Percentiles rank a stretch among this genome's conserved stretches.
phyloP scores from a whole-genome alignment of 306 rosid genomes.

The Alnus rubra region DNA sequence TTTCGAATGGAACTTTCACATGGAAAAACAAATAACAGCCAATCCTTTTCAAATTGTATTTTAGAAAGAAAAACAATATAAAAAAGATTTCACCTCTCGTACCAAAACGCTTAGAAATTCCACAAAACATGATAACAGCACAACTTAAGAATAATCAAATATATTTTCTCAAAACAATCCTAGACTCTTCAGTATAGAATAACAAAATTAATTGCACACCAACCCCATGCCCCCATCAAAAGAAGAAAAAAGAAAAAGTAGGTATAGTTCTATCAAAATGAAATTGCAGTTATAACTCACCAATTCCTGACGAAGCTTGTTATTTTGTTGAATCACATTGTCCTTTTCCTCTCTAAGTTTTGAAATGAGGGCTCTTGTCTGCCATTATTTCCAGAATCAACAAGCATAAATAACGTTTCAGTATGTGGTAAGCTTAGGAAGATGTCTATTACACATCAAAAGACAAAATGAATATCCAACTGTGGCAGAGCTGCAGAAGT shows the following conservation, averaged over 20 bases:
- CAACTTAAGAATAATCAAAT: not conserved
- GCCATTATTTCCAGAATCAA: constrained; percentile 31
- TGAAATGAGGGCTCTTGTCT: constrained; percentile 69
- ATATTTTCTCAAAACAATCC: not conserved
- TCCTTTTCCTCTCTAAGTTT: constrained; percentile 77
- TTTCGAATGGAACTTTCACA: not conserved
- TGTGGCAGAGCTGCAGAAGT: not conserved
- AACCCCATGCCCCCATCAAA: not conserved
- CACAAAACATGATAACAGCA: not conserved
- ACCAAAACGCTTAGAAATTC: not conserved
- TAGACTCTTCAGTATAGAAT: not conserved
- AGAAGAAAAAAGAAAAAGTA: not conserved
- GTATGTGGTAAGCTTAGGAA: not conserved
- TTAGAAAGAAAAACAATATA: not conserved
- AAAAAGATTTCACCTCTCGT: not conserved
- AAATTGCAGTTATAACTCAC: constrained; percentile 43
- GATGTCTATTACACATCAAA: not conserved
- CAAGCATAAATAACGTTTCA: constrained; percentile 11
- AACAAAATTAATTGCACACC: no score
- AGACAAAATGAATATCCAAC: constrained; percentile 11
- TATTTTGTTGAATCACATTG: constrained; percentile 62
- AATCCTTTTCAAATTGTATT: not conserved
- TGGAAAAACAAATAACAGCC: not conserved
- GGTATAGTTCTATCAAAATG: not conserved
- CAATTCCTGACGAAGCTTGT: constrained; percentile 83